Evolutionary conservation across 768 basidiomycete species (phyloP).

Genomic region (Terana coerulea): DNA sequence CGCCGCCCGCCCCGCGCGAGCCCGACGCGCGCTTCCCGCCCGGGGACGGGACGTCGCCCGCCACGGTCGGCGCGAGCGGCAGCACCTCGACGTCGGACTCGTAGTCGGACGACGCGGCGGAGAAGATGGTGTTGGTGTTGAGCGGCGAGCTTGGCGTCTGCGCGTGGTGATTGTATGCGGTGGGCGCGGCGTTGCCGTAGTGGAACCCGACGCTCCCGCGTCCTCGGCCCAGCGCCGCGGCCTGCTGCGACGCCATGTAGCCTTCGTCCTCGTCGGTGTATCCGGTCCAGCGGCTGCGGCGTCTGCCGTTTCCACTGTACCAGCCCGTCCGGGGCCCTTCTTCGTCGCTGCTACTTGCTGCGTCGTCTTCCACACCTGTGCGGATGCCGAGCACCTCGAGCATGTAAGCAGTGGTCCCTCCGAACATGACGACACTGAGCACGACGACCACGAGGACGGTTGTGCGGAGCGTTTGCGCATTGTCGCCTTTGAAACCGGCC

Average conservation of each 20-base stretch:
- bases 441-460: constrained; percentile 97
- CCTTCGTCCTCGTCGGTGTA: constrained; percentile 29
- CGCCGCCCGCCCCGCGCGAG: neutral
- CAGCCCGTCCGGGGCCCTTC: constrained; percentile 33
- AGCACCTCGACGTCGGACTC: constrained; percentile 80
- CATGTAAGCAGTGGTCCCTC: constrained; percentile 97
- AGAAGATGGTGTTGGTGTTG: constrained; percentile 42
- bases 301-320: constrained; percentile 29
- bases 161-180: constrained; percentile 62
- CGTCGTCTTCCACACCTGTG: constrained; percentile 93
- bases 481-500: constrained; percentile 91
- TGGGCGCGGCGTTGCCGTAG: constrained; percentile 36
- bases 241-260: constrained; percentile 19
- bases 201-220: constrained; percentile 51
- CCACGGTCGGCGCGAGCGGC: constrained; percentile 50
- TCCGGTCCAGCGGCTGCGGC: constrained; percentile 34
- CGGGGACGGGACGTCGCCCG: constrained; percentile 32
- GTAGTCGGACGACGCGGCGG: constrained; percentile 66
- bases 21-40: constrained; percentile 10
- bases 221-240: constrained; percentile 23
- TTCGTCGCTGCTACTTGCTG: constrained; percentile 53
- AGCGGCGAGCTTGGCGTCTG: constrained; percentile 19
- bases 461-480: constrained; percentile 85
- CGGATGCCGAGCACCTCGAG: constrained; percentile 94
- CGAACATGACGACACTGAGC: constrained; percentile 90